phyloP scores from a whole-genome alignment of 1,284 basidiomycete species.

The Trichosporon asahii region DNA sequence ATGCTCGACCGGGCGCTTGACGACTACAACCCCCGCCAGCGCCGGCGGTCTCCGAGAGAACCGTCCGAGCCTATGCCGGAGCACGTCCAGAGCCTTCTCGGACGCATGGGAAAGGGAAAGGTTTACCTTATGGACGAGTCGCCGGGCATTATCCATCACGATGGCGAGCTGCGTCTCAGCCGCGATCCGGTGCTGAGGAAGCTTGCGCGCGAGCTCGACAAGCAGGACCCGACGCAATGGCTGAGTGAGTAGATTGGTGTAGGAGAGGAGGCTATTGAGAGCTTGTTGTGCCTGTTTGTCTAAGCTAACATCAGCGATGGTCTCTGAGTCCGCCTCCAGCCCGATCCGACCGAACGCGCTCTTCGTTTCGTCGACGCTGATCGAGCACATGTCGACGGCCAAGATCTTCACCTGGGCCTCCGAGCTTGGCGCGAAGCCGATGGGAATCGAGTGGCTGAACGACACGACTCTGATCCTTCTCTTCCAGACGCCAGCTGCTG shows the following conservation, averaged over 20 bases:
- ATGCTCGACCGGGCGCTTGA: conserved; percentile 41
- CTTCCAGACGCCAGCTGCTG: conserved; percentile 37
- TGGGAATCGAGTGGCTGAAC: conserved; percentile 51
- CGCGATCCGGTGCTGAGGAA: conserved; percentile 44
- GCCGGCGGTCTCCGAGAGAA: neutral
- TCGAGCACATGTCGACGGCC: conserved; percentile 45
- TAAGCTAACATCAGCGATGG: conserved; percentile 28
- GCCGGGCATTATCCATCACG: conserved; percentile 39
- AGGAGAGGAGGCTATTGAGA: neutral
- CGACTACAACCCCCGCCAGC: conserved; percentile 27
- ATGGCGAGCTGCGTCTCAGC: conserved; percentile 31
- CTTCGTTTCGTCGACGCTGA: conserved; percentile 39
- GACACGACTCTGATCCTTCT: conserved; percentile 44
- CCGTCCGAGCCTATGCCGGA: conserved; percentile 31
- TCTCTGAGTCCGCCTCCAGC: conserved; percentile 30
- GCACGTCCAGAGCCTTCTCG: conserved; percentile 42
- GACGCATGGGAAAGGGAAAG: conserved; percentile 45
- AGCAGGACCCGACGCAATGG: conserved; percentile 44
- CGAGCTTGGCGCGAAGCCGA: conserved; percentile 37
- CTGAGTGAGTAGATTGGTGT: conserved; percentile 28
- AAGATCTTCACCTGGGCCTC: conserved; percentile 47
- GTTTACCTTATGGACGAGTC: conserved; percentile 47
- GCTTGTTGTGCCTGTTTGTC: neutral
- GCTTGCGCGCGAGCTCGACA: conserved; percentile 39
- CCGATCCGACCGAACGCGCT: conserved; percentile 39